A percentile compares a stretch with the other conserved stretches of the same genome.
These are phyloP conservation scores for Verticillium nubilum DNA, from an alignment of 2,329 filamentous ascomycete species.

Conservation along the genomic window DNA sequence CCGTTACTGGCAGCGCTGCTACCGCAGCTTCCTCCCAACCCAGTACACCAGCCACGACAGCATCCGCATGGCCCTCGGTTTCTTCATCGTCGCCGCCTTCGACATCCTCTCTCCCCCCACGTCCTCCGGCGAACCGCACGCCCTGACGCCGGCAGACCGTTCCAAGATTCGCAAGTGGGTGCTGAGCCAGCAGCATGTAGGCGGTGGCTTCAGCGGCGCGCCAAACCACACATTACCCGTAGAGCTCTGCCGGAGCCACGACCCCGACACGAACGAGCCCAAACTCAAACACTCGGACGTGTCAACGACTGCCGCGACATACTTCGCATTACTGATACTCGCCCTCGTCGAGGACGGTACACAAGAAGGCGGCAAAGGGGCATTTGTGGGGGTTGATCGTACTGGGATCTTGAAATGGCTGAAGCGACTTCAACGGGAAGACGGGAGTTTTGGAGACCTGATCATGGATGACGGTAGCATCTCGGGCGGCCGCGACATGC, in stretches of 20 bases:
- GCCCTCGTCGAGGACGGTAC: conserved; percentile 41
- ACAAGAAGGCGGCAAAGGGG: conserved; percentile 28
- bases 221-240: conserved; percentile 56
- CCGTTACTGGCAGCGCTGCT: conserved; percentile 89
- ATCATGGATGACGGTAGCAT: conserved; percentile 52
- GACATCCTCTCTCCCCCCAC: conserved; percentile 67
- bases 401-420: conserved; percentile 69
- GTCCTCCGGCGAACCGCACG: conserved; percentile 28
- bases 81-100: conserved; percentile 81
- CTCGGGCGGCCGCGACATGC: conserved; percentile 77
- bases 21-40: conserved; percentile 73
- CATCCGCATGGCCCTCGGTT: conserved; percentile 82
- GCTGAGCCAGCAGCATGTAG: conserved; percentile 76
- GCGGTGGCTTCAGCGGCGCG: conserved; percentile 84
- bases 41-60: conserved; percentile 86
- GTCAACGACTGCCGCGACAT: conserved; percentile 80
- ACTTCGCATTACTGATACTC: conserved; percentile 77
- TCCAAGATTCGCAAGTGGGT: conserved; percentile 64
- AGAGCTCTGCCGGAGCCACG: conserved; percentile 13
- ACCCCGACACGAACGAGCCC: conserved; percentile 29
- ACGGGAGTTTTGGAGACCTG: conserved; percentile 90
- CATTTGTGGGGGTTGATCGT: conserved; percentile 61
- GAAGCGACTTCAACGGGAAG: conserved; percentile 64
- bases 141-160: conserved; percentile 41
- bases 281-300: conserved; percentile 33